These are phyloP conservation scores for Volvox reticuliferus DNA, from an alignment of 139 green algal species.

Conservation along the genomic window DNA sequence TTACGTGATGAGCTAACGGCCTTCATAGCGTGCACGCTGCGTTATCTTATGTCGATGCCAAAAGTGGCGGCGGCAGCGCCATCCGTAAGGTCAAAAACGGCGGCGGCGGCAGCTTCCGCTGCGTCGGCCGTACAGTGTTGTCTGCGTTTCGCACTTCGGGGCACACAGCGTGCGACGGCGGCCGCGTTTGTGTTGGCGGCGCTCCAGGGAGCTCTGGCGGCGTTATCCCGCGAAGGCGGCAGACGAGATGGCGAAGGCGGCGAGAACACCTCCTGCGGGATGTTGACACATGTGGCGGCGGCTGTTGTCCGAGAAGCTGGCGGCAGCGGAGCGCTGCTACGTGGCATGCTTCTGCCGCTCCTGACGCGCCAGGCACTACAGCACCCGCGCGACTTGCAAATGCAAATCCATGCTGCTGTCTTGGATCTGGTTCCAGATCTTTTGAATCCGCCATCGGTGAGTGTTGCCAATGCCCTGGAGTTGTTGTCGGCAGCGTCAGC, in stretches of 20 bases:
- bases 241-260: neutral
- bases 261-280: neutral
- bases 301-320: neutral
- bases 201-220: constrained; percentile 13
- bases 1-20: neutral
- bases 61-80: too few relatives aligned
- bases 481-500: neutral
- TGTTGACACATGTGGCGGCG: neutral
- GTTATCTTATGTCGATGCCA: neutral
- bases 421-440: constrained; percentile 22
- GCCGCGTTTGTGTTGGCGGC: constrained; percentile 13
- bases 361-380: constrained; percentile 25
- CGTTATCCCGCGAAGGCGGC: neutral
- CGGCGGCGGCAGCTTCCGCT: neutral
- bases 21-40: neutral
- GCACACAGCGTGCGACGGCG: constrained; percentile 10
- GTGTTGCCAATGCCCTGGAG: constrained; percentile 4
- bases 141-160: constrained; percentile 8
- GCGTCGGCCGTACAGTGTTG: neutral
- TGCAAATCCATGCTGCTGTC: constrained; percentile 13
- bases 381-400: constrained; percentile 19
- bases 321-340: neutral
- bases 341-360: constrained; percentile 33
- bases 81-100: too few relatives aligned
- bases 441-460: neutral